Base-by-base conservation (phyloP, 345 rosid species). In the Citrus inodora region DNA sequence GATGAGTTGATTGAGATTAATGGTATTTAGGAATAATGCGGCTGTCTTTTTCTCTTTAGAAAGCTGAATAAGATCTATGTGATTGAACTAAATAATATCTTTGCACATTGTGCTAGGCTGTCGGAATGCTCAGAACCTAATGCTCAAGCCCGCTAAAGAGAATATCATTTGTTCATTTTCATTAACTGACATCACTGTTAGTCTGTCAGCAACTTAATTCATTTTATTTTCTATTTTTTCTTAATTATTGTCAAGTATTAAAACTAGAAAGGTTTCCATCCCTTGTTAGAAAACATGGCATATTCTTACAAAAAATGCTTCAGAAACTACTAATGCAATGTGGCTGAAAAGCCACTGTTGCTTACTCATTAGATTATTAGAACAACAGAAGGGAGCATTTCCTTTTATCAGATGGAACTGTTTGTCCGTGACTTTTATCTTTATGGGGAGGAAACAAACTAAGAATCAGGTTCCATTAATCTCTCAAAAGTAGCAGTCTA, bases 1-100 rank as follows among this genome's bases (percentile, higher is more conserved):
- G 95, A 91, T 83, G 92, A 92, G 78, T 79, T 94, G 85, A 78
- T 94, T 59, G 97, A 94, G 92, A 94, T 94, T 27, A 90, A 94
- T 76, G 98, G 98, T 94, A 91, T 25, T 32, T 53, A 51, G 76
- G 60, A 19, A 13, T 42, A 55, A 55, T 48, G n/a, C n/a, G 4
- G 16, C 56, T 58, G 8, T n/a, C 2, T 19, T 35, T 14, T 70
- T 65, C 16, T 32, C 61, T 56, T 65, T 58, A n/a, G 38, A 25
- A 35, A 48, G 53, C 40, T 25, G 37, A 60, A 25, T 25, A 27
- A 32, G 19, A 30, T 25, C 7, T 17, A 6, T 71, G 27, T 14
- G 21, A 14, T 24, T 25, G 2, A n/a, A 30, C 8, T 27, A 16
- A 30, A 58, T 30, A 6, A n/a, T 60, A 46, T 30, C 71, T 9